Conservation (phyloP, 1,139 yeast genomes). For the Spencermartinsiella ligniputridi region DNA sequence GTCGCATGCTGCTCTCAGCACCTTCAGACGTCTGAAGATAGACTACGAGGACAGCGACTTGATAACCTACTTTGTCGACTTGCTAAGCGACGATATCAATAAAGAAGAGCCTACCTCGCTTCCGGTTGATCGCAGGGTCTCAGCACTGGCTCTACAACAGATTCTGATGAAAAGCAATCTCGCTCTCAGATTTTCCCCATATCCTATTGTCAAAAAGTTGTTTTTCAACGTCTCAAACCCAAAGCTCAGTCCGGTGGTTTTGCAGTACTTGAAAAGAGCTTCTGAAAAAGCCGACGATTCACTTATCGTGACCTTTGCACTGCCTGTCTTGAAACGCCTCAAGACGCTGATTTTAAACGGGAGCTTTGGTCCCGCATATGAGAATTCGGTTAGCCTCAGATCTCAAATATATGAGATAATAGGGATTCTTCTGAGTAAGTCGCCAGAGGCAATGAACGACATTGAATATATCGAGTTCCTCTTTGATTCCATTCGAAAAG, state of each 20-base stretch:
- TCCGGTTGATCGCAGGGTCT: too few species aligned
- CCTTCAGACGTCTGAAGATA: constrained; percentile 47
- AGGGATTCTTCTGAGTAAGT: constrained; percentile 57
- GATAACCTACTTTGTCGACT: constrained; percentile 44
- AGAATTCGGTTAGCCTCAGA: background rate
- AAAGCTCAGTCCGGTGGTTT: background rate
- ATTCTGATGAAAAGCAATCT: background rate
- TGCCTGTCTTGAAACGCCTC: background rate
- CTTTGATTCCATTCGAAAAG: constrained; percentile 67
- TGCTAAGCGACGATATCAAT: constrained; percentile 18
- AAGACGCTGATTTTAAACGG: background rate
- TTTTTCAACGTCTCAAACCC: background rate
- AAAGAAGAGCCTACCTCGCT: background rate
- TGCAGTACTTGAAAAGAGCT: background rate
- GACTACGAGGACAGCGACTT: constrained; percentile 49
- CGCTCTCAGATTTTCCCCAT: background rate
- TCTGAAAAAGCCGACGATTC: background rate
- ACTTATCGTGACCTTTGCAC: background rate
- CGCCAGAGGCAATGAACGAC: constrained; percentile 40
- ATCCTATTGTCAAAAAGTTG: background rate
- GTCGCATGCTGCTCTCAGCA: constrained; percentile 47
- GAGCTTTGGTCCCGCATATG: background rate
- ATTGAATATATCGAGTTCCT: constrained; percentile 57
- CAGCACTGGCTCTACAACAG: background rate
- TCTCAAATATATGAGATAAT: constrained; percentile 60